phyloP scores from a whole-genome alignment of 2,329 filamentous ascomycete genomes.

The Chrysoporthe cubensis region DNA sequence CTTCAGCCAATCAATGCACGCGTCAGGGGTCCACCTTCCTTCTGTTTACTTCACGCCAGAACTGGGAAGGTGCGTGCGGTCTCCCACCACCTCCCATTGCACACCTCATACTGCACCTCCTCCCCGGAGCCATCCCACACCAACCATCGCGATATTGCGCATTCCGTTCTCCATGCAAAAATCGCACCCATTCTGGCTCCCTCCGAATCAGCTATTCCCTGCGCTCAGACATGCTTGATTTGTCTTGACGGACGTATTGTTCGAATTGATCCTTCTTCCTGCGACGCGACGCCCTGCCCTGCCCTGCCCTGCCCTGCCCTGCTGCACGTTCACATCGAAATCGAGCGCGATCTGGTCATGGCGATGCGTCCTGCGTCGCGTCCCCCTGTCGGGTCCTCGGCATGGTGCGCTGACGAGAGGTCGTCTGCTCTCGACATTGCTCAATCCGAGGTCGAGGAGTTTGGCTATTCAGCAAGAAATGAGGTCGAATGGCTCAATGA shows the following conservation, averaged over 20 bases:
- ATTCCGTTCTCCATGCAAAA: constrained; percentile 10
- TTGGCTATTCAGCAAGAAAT: constrained; percentile 87
- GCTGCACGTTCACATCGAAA: not conserved
- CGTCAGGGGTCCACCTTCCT: not conserved
- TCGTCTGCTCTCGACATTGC: constrained; percentile 76
- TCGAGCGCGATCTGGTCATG: constrained; percentile 32
- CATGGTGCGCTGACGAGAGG: constrained; percentile 87
- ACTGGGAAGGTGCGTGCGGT: constrained; percentile 9
- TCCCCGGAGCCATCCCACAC: not conserved
- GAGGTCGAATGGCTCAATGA: constrained; percentile 98
- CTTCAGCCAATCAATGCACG: not conserved
- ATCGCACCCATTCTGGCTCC: not conserved
- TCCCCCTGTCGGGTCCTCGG: constrained; percentile 75
- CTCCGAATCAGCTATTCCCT: not conserved
- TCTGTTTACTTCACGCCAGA: constrained; percentile 21
- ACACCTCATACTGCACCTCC: constrained; percentile 9
- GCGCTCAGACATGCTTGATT: constrained; percentile 24
- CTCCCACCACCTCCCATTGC: not conserved
- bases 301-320: not conserved
- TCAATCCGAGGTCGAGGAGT: constrained; percentile 86
- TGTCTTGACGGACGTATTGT: constrained; percentile 1
- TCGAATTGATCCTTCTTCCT: constrained; percentile 7
- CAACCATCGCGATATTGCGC: not conserved
- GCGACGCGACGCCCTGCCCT: constrained; percentile 2
- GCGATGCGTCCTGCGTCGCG: constrained; percentile 56